phyloP scores from a whole-genome alignment of 225 moss, liverwort and hornwort genomes.

The Physcomitrium patens region DNA sequence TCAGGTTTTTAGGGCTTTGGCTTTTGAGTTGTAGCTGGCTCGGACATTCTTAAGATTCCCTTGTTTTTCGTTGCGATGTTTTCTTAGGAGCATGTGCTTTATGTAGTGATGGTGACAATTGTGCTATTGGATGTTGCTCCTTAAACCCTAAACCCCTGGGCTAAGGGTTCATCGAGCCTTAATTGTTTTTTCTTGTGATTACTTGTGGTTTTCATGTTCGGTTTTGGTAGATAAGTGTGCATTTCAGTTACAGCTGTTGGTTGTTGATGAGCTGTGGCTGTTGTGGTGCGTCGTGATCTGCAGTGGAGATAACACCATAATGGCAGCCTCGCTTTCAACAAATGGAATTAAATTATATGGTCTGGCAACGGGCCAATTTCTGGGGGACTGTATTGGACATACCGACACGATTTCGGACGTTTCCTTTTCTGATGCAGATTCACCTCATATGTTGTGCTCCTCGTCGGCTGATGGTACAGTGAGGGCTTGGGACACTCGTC shows the following conservation, averaged over 20 bases:
- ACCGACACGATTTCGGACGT: slow-evolving; percentile 74
- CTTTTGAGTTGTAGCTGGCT: not conserved
- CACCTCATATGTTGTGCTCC: slow-evolving; percentile 77
- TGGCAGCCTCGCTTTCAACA: slow-evolving; percentile 97
- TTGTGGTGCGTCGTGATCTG: slow-evolving; percentile 2
- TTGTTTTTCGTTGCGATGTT: not conserved
- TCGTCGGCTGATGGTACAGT: slow-evolving; percentile 90
- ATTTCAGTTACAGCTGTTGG: not conserved
- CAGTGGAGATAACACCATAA: slow-evolving; percentile 74
- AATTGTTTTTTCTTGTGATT: slow-evolving; percentile 3
- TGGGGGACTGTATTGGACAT: slow-evolving; percentile 82
- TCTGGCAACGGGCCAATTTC: slow-evolving; percentile 72
- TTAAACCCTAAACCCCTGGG: slow-evolving; percentile 22
- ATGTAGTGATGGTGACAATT: not conserved
- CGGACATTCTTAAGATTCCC: not conserved
- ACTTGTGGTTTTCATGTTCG: not conserved
- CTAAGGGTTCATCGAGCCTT: not conserved
- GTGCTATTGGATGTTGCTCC: not conserved
- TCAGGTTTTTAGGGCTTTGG: slow-evolving; percentile 18
- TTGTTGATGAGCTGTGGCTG: not conserved
- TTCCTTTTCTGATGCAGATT: slow-evolving; percentile 70
- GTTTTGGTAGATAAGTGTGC: not conserved
- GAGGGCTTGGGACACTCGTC: slow-evolving; percentile 83
- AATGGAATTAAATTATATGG: slow-evolving; percentile 85
- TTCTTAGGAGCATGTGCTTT: not conserved